These are phyloP conservation scores for Ailanthus altissimus DNA, from an alignment of 345 rosid species.

Conservation along the genomic window DNA sequence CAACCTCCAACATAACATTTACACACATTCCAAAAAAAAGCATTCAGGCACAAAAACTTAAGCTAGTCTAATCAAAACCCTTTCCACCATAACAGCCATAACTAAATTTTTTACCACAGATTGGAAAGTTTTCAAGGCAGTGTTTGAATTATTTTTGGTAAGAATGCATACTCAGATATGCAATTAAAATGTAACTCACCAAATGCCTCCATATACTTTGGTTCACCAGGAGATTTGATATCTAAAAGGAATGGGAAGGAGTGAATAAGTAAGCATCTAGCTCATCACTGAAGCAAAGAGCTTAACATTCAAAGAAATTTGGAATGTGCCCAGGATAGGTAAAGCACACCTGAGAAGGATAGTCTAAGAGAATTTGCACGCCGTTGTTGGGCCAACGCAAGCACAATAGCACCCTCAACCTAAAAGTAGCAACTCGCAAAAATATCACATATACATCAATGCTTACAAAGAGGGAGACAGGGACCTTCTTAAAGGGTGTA, in stretches of 20 bases:
- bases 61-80: neutral
- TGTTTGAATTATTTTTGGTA: neutral
- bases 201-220: constrained; percentile 76
- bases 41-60: neutral
- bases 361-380: constrained; percentile 65
- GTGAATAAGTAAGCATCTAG: constrained; percentile 22
- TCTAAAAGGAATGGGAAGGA: constrained; percentile 48
- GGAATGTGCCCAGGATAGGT: constrained; percentile 1
- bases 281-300: neutral
- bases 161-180: neutral
- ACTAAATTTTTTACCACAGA: neutral
- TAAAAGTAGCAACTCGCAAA: constrained; percentile 28
- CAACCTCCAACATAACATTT: neutral
- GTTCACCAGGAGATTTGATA: constrained; percentile 79
- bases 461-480: neutral
- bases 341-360: constrained; percentile 63
- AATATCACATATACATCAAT: constrained; percentile 3
- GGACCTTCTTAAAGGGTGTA: neutral
- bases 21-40: neutral
- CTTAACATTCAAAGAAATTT: neutral
- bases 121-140: neutral
- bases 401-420: constrained; percentile 91
- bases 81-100: neutral
- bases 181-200: constrained; percentile 53
- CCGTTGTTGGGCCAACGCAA: constrained; percentile 75